A percentile compares a stretch with the other conserved stretches of the same genome.
Conservation (phyloP, 2,329 filamentous ascomycete species). For the Colletotrichum lini region DNA sequence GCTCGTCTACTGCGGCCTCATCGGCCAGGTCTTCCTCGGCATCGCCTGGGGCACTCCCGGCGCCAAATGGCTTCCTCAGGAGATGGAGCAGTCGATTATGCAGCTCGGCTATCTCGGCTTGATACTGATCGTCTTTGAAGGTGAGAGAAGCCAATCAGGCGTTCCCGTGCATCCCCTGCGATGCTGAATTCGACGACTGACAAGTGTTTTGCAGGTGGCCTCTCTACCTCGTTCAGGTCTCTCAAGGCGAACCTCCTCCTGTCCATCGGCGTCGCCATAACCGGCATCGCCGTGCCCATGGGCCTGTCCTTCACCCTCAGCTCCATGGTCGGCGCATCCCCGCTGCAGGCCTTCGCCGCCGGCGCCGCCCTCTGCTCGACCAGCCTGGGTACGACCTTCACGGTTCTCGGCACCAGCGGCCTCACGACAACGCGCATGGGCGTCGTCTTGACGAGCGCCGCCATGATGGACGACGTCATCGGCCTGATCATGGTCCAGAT, state of each 20-base stretch:
- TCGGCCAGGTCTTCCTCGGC: constrained; percentile 80
- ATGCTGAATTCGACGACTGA: background rate
- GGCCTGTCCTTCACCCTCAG: constrained; percentile 74
- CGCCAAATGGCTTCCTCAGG: constrained; percentile 68
- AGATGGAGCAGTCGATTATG: constrained; percentile 69
- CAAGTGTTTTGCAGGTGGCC: constrained; percentile 61
- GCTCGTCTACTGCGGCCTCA: constrained; percentile 76
- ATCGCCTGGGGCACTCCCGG: constrained; percentile 80
- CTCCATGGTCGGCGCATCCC: constrained; percentile 63
- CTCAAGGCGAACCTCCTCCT: constrained; percentile 73
- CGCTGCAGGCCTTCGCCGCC: constrained; percentile 77
- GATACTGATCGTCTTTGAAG: constrained; percentile 81
- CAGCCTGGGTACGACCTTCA: constrained; percentile 79
- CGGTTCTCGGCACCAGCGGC: constrained; percentile 62
- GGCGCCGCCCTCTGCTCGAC: constrained; percentile 83
- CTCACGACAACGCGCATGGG: constrained; percentile 63
- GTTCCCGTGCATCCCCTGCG: background rate
- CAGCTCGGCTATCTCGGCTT: constrained; percentile 81
- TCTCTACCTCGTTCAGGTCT: constrained; percentile 67
- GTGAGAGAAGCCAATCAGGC: constrained; percentile 48
- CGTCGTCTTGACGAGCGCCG: constrained; percentile 78
- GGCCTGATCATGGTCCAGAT: constrained; percentile 84
- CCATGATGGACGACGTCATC: constrained; percentile 87
- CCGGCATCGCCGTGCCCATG: constrained; percentile 76
- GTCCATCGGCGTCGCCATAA: constrained; percentile 74